These are phyloP conservation scores for Arctium minus DNA, from an alignment of 129 eudicot genomes.

Conservation along the genomic window DNA sequence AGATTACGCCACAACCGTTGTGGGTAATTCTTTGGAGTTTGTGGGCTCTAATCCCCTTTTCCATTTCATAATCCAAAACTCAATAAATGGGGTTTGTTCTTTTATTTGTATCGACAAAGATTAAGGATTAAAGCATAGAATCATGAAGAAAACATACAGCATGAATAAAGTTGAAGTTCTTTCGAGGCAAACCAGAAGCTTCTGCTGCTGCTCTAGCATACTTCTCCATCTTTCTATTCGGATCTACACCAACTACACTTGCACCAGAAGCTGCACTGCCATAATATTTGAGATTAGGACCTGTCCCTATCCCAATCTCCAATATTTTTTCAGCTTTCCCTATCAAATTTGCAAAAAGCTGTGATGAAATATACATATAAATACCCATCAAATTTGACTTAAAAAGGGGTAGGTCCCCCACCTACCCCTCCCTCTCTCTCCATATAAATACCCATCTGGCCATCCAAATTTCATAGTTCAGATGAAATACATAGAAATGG, in stretches of 20 bases:
- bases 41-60: too few species aligned
- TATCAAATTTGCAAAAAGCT: conserved; percentile 58
- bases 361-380: not conserved
- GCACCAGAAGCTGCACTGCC: conserved; percentile 31
- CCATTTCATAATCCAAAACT: too few species aligned
- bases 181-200: conserved; percentile 48
- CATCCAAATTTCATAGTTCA: too few species aligned
- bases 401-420: too few species aligned
- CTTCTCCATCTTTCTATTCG: conserved; percentile 82
- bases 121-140: not conserved
- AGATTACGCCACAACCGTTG: too few species aligned
- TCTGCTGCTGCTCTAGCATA: conserved; percentile 71
- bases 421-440: too few species aligned
- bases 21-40: too few species aligned
- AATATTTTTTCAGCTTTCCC: conserved; percentile 52
- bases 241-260: conserved; percentile 72
- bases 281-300: conserved; percentile 85
- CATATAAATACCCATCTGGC: too few species aligned
- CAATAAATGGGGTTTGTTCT: not conserved
- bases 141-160: conserved; percentile 45
- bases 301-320: conserved; percentile 93
- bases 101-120: not conserved
- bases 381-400: too few species aligned
- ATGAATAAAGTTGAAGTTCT: conserved; percentile 60
- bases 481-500: not conserved